phyloP scores from a whole-genome alignment of 2,329 filamentous ascomycete species.

The Colletotrichum euphorbiae region DNA sequence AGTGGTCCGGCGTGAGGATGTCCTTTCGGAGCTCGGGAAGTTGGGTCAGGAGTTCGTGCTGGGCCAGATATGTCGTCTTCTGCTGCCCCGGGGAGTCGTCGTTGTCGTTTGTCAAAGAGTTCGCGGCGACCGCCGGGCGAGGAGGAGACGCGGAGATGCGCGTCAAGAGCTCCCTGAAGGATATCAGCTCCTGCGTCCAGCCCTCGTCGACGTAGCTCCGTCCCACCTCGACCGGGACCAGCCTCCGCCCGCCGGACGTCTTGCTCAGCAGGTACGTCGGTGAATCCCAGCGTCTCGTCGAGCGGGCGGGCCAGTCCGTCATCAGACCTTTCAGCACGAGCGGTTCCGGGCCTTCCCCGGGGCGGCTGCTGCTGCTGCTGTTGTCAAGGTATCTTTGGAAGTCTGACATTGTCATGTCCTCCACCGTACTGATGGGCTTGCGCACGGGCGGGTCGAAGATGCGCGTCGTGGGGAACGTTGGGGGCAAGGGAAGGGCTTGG shows the following conservation, averaged over 20 bases:
- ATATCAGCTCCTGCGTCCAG: conserved; percentile 86
- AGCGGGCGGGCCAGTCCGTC: conserved; percentile 81
- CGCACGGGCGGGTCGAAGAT: conserved; percentile 56
- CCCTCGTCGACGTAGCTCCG: conserved; percentile 86
- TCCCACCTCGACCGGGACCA: conserved; percentile 89
- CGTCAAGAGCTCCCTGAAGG: conserved; percentile 77
- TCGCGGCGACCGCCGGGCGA: no score
- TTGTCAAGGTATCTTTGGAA: conserved; percentile 72
- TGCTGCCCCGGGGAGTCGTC: not conserved
- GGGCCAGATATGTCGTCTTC: conserved; percentile 77
- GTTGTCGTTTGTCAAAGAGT: no score
- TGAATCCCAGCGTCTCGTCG: conserved; percentile 75
- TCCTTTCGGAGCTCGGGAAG: conserved; percentile 82
- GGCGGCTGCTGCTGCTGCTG: conserved; percentile 11
- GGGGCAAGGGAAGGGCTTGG: not conserved
- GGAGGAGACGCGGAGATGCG: conserved; percentile 61
- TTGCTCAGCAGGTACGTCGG: conserved; percentile 77
- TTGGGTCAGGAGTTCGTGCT: conserved; percentile 88
- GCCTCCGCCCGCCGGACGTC: conserved; percentile 80
- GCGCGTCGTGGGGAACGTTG: conserved; percentile 43
- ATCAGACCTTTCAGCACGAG: conserved; percentile 77
- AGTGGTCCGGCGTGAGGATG: conserved; percentile 85
- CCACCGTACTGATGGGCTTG: conserved; percentile 54
- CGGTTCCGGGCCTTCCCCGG: conserved; percentile 59
- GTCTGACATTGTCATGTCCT: conserved; percentile 63